These are phyloP conservation scores for Neonectria ditissima DNA, from an alignment of 2,329 filamentous ascomycete species.

Conservation along the genomic window DNA sequence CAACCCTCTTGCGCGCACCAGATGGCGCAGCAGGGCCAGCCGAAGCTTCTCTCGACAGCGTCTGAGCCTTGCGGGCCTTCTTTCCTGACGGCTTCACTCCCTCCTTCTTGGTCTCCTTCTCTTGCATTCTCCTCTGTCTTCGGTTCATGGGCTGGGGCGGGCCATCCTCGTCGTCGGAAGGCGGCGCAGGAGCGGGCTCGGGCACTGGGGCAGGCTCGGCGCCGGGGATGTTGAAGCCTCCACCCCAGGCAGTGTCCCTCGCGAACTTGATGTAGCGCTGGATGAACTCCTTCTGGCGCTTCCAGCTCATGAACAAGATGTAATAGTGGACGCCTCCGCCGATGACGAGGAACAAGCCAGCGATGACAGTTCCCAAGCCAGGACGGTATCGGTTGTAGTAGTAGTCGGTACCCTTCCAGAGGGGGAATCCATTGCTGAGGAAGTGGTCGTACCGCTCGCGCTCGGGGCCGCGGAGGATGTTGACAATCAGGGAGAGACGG, in stretches of 20 bases:
- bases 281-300: constrained; percentile 90
- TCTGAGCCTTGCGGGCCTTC: constrained; percentile 55
- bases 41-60: constrained; percentile 58
- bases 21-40: constrained; percentile 65
- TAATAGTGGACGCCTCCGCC: constrained; percentile 91
- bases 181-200: constrained; percentile 57
- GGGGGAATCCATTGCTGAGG: constrained; percentile 90
- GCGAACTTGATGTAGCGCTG: constrained; percentile 93
- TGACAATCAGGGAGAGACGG: constrained; percentile 84
- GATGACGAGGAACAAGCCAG: constrained; percentile 83
- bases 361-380: constrained; percentile 84
- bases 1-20: constrained; percentile 86
- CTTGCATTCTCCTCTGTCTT: constrained; percentile 88
- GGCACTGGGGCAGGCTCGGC: constrained; percentile 62
- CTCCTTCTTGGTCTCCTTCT: constrained; percentile 82
- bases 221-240: constrained; percentile 79
- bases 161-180: constrained; percentile 62
- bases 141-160: constrained; percentile 77
- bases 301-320: constrained; percentile 86
- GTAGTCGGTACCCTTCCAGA: constrained; percentile 97
- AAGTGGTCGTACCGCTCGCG: constrained; percentile 96
- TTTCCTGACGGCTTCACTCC: constrained; percentile 67
- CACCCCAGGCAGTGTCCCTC: constrained; percentile 88
- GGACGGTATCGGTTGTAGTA: constrained; percentile 96
- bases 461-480: constrained; percentile 83